Evolutionary conservation across 371 early-diverging fungal species (phyloP).

Genomic region (Gilbertella persicaria): DNA sequence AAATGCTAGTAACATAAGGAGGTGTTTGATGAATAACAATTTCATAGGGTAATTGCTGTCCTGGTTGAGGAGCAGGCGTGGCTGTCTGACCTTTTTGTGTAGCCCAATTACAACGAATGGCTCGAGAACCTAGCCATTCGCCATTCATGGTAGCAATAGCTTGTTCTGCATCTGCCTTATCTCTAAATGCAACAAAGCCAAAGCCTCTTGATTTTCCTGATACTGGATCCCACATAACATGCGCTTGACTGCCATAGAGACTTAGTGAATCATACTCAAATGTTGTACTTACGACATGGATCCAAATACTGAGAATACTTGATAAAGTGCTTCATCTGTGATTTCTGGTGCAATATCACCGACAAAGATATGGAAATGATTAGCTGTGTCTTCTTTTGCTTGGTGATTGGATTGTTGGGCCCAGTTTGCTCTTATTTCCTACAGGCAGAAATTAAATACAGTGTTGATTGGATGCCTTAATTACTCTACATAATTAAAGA

Average conservation of each 20-base stretch:
- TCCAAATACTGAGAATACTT: conserved; percentile 67
- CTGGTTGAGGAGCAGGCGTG: conserved; percentile 54
- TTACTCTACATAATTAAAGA: conserved; percentile 65
- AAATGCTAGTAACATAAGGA: conserved; percentile 83
- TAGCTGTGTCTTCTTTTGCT: conserved; percentile 57
- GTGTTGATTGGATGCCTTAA: too few relatives aligned
- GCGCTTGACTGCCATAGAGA: conserved; percentile 33
- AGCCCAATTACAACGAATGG: conserved; percentile 74
- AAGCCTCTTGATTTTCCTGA: conserved; percentile 84
- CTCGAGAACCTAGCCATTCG: conserved; percentile 64
- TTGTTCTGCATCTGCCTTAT: conserved; percentile 76
- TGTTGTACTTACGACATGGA: conserved; percentile 56
- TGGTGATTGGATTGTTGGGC: conserved; percentile 38
- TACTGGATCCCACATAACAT: conserved; percentile 76
- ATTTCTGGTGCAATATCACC: conserved; percentile 89
- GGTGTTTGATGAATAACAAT: conserved; percentile 73
- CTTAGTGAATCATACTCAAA: conserved; percentile 47
- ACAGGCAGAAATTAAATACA: conserved; percentile 1
- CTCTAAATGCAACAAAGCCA: conserved; percentile 82
- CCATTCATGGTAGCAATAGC: conserved; percentile 90
- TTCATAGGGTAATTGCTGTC: conserved; percentile 67
- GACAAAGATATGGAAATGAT: conserved; percentile 83
- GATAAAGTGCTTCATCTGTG: conserved; percentile 68
- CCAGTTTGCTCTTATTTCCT: conserved; percentile 58
- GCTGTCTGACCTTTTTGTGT: conserved; percentile 62